phyloP scores from a whole-genome alignment of 345 rosid species.

The Trapa bicornis region DNA sequence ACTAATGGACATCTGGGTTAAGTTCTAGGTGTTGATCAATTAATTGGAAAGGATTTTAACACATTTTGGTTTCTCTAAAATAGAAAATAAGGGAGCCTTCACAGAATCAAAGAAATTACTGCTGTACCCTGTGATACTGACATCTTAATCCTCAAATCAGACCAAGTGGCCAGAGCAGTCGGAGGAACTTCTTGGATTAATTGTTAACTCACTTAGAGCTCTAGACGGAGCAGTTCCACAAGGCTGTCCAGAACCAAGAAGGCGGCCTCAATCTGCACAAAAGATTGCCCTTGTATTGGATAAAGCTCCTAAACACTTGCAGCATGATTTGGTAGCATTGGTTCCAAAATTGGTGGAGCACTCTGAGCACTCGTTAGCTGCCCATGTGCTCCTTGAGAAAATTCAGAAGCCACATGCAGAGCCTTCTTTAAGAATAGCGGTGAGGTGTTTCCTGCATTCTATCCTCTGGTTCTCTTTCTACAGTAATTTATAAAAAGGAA shows the following conservation, averaged over 20 bases:
- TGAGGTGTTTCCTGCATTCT: conserved; percentile 29
- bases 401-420: conserved; percentile 84
- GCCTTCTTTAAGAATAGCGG: conserved; percentile 66
- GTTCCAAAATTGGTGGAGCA: conserved; percentile 98
- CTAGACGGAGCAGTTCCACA: conserved; percentile 92
- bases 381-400: conserved; percentile 74
- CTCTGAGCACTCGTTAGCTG: conserved; percentile 89
- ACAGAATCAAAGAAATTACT: not conserved
- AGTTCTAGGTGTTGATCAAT: not conserved
- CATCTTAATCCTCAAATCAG: conserved; percentile 33
- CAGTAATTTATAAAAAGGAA: not conserved
- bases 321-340: conserved; percentile 74
- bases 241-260: conserved; percentile 86
- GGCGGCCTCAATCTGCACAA: conserved; percentile 91
- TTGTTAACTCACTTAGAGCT: conserved; percentile 88
- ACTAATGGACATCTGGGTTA: not conserved
- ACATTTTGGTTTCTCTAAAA: not conserved
- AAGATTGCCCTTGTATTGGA: conserved; percentile 88
- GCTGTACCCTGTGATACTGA: not conserved
- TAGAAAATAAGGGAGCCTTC: not conserved
- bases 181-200: conserved; percentile 93
- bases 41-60: not conserved
- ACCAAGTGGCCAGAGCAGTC: conserved; percentile 99
- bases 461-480: not conserved
- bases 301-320: conserved; percentile 89